A percentile compares a stretch with the other conserved stretches of the same genome.
Conservation (phyloP, 306 rosid species). For the Vigna angularis region DNA sequence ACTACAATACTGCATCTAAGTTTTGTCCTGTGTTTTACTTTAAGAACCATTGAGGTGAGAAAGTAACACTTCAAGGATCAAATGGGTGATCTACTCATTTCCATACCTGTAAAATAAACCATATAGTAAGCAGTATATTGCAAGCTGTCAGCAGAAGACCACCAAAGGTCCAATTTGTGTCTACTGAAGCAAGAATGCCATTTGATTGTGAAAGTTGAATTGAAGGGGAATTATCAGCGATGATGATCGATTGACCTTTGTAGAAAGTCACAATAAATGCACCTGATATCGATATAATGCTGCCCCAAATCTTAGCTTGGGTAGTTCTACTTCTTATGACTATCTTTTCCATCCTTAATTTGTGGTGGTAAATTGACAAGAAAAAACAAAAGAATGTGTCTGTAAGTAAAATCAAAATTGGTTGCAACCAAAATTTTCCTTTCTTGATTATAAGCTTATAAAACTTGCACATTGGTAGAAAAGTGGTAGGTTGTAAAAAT, state of each 20-base stretch:
- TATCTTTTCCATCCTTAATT: slow-evolving; percentile 74
- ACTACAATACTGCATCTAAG: not conserved
- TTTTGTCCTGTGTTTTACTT: not conserved
- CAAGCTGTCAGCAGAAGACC: slow-evolving; percentile 71
- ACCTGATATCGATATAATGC: slow-evolving; percentile 73
- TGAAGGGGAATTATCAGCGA: slow-evolving; percentile 44
- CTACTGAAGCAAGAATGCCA: slow-evolving; percentile 39
- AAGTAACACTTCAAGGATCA: not conserved
- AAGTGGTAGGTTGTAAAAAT: not conserved
- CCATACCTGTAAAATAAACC: slow-evolving; percentile 81
- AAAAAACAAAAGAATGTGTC: not conserved
- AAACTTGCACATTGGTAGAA: not conserved
- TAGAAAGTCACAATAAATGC: slow-evolving; percentile 81
- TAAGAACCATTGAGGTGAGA: not conserved
- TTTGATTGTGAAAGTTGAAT: slow-evolving; percentile 48
- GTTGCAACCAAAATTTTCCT: not conserved
- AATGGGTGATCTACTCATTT: not conserved
- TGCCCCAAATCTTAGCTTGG: slow-evolving; percentile 77
- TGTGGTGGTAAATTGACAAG: slow-evolving; percentile 8
- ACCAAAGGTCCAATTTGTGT: slow-evolving; percentile 71
- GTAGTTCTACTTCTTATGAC: slow-evolving; percentile 58
- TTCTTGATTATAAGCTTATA: not conserved
- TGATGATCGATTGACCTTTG: slow-evolving; percentile 65
- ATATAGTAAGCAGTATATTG: slow-evolving; percentile 72
- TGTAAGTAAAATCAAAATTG: not conserved